Conservation (phyloP, 2,329 filamentous ascomycete genomes). For the Monosporascus cannonballus region DNA sequence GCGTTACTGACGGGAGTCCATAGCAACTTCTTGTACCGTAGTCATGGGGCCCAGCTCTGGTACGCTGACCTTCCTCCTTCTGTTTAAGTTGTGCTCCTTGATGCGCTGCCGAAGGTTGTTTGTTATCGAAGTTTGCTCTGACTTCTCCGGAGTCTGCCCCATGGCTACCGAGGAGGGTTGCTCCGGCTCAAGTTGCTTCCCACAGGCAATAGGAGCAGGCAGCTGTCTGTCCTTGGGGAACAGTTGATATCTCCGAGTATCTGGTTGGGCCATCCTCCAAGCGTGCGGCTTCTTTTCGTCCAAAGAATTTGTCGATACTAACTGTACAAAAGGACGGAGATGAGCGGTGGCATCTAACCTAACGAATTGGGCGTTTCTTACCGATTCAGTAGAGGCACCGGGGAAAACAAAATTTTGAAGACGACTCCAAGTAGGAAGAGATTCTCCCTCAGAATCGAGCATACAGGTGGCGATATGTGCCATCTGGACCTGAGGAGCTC, state of each 20-base stretch:
- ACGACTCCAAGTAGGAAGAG: slow-evolving; percentile 35
- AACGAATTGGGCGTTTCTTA: slow-evolving; percentile 25
- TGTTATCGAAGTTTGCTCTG: slow-evolving; percentile 32
- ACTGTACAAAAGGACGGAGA: slow-evolving; percentile 20
- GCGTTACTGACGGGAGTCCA: slow-evolving; percentile 61
- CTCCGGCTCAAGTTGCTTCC: slow-evolving; percentile 44
- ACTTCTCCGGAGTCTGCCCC: slow-evolving; percentile 31
- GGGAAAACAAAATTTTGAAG: slow-evolving; percentile 34
- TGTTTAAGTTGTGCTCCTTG: slow-evolving; percentile 50
- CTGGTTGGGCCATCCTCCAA: slow-evolving; percentile 55
- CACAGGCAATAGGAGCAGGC: slow-evolving; percentile 28
- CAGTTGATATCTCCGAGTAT: slow-evolving; percentile 53
- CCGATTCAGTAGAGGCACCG: slow-evolving; percentile 35
- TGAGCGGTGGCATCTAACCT: slow-evolving; percentile 15
- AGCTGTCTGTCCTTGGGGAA: slow-evolving; percentile 50
- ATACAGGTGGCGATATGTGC: slow-evolving; percentile 58
- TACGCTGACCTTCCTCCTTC: slow-evolving; percentile 58
- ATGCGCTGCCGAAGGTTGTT: slow-evolving; percentile 44
- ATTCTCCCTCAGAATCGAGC: slow-evolving; percentile 39
- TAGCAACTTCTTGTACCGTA: slow-evolving; percentile 59
- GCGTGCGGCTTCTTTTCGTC: slow-evolving; percentile 44
- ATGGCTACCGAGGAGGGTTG: slow-evolving; percentile 39
- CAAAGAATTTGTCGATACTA: slow-evolving; percentile 23
- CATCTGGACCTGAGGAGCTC: slow-evolving; percentile 37
- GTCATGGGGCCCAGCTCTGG: slow-evolving; percentile 63